Evolutionary conservation across 129 eudicot species (phyloP), one percentile per base, ranked within the genome.

Genomic region (Centrapalus pauciflorus): DNA sequence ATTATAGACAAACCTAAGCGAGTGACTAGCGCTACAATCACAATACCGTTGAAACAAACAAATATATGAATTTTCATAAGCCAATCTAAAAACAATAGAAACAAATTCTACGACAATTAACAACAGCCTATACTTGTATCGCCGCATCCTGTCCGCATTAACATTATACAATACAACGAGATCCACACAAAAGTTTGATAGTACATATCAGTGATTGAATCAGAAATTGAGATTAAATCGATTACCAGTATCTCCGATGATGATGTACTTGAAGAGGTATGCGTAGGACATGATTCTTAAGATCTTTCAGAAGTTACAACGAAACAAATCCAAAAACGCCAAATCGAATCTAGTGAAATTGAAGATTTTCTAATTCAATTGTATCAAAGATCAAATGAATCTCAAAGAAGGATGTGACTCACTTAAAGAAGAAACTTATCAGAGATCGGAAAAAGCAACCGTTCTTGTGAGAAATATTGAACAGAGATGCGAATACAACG

Each of bases 241-340:
- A 48, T 56, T 60, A 84, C 90, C 90, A 45, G 90, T 80, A 40
- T 84, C 90, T 7, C 90, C 90, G 79, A 84, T 84, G 83, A 84
- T 80, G 65, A 84, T 84, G 77, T 84, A 84, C 83, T 84, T 84
- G 83, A 84, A 84, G 35, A 84, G 90, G 38, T 84, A 84, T 13
- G 90, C 90, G 75, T 84, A 84, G 38, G 90, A 84, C 90, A 84
- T 83, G 68, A 21, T 66, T 38, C 8, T 26, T 49, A 33, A 34
- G 66, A 40, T 74, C 59, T 55, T 54, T 26, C 54, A 48, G 54
- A 14, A 45, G 5, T 29, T 7, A 25, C 37, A 11, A 27, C 38
- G 38, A 11, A 56, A 57, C 26, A 57, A 30, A 57, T 57, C 20
- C 41, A 57, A 16, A 4, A 14, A n/a, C 40, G 14, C 23, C 40